Percentiles rank a stretch among this genome's conserved stretches.
Conservation (phyloP, 2,329 filamentous ascomycete genomes). For the Sporothrix dimorphospora region DNA sequence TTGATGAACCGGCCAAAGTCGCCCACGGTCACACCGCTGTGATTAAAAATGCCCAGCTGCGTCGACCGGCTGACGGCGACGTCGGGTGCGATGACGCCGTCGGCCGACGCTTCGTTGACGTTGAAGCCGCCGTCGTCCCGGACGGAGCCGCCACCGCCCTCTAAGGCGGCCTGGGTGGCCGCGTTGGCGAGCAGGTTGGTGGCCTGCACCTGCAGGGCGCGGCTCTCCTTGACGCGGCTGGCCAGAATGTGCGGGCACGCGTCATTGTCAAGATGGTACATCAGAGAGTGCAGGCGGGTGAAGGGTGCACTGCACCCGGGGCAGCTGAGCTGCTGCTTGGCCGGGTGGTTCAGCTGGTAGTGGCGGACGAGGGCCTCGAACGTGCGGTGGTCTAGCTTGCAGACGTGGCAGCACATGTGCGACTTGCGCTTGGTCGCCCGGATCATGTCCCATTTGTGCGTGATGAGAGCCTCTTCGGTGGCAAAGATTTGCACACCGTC, state of each 20-base stretch:
- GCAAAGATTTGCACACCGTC: constrained; percentile 32
- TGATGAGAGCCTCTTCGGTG: constrained; percentile 33
- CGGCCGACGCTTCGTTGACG: background rate
- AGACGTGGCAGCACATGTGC: constrained; percentile 46
- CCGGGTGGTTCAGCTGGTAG: constrained; percentile 45
- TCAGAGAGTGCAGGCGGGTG: constrained; percentile 43
- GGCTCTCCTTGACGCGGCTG: constrained; percentile 18
- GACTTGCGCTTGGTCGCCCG: constrained; percentile 34
- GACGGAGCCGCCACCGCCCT: background rate
- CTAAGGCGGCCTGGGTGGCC: background rate
- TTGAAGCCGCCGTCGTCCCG: background rate
- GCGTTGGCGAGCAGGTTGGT: constrained; percentile 41
- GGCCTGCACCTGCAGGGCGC: constrained; percentile 39
- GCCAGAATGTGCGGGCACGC: constrained; percentile 45
- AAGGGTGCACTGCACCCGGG: constrained; percentile 51
- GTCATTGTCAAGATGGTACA: constrained; percentile 51
- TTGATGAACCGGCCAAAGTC: constrained; percentile 33
- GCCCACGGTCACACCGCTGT: constrained; percentile 26
- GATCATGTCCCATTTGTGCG: constrained; percentile 40
- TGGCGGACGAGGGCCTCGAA: constrained; percentile 41
- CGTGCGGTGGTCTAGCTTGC: constrained; percentile 44
- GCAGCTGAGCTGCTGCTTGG: constrained; percentile 49
- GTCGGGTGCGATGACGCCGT: background rate
- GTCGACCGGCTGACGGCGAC: background rate
- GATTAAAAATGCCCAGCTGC: constrained; percentile 29